A percentile compares a stretch with the other conserved stretches of the same genome.
Conservation (phyloP, 2,329 filamentous ascomycete genomes). For the Pseudocercospora pini-densiflorae region DNA sequence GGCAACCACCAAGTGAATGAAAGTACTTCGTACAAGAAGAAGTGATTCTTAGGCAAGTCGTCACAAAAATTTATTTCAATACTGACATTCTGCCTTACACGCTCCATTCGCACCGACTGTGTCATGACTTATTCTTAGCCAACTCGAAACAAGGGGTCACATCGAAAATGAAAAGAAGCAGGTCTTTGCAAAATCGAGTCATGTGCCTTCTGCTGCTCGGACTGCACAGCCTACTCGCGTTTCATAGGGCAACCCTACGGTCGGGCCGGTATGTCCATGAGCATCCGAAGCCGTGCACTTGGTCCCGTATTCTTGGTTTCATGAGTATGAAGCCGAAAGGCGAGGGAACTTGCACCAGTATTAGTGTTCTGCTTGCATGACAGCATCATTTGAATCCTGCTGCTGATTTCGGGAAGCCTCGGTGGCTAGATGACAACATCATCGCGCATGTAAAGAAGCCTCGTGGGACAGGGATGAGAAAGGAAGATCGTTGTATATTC, state of each 20-base stretch:
- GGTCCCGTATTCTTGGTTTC: background rate
- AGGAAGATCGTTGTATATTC: background rate
- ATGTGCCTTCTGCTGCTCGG: background rate
- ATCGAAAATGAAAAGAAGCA: background rate
- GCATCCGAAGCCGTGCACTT: background rate
- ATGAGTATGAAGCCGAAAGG: background rate
- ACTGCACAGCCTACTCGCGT: constrained; percentile 2
- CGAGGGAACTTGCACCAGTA: background rate
- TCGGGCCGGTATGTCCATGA: background rate
- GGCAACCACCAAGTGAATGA: background rate
- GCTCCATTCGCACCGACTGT: background rate
- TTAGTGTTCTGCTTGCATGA: no score
- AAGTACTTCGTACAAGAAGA: background rate
- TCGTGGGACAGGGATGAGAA: background rate
- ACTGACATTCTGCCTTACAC: background rate
- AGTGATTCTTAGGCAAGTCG: background rate
- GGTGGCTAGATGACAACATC: background rate
- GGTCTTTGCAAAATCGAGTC: background rate
- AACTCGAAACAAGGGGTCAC: background rate
- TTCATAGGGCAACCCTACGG: background rate
- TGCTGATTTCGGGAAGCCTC: background rate
- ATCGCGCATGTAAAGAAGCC: background rate
- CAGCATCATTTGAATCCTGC: no score
- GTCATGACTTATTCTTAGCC: background rate
- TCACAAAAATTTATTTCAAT: background rate